A percentile compares a stretch with the other conserved stretches of the same genome.
Conservation (phyloP, 257 asterid species). For the Plantago ovata region DNA sequence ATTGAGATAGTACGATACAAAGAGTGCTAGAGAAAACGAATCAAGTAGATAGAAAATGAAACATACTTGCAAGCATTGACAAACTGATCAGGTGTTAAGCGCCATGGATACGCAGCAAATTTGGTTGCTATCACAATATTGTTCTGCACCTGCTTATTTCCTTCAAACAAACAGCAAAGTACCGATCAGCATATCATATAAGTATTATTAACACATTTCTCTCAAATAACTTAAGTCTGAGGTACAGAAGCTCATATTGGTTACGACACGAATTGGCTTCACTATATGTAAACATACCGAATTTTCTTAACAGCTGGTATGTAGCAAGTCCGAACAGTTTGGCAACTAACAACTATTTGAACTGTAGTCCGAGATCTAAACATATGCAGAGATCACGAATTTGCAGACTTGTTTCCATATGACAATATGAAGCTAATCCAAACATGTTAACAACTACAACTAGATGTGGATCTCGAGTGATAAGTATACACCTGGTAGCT, state of each 20-base stretch:
- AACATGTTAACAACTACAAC: too few species aligned
- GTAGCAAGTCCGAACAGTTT: not conserved
- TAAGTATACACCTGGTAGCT: constrained; percentile 40
- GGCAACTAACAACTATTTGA: too few species aligned
- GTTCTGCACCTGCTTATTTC: constrained; percentile 42
- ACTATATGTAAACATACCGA: too few species aligned
- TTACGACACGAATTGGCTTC: not conserved
- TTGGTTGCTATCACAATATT: constrained; percentile 77
- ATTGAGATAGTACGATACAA: not conserved
- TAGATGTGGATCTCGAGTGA: too few species aligned
- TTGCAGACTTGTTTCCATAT: too few species aligned
- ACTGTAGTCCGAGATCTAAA: too few species aligned
- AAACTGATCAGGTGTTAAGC: constrained; percentile 78
- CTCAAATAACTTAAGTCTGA: too few species aligned
- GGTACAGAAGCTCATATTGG: too few species aligned
- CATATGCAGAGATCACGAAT: too few species aligned
- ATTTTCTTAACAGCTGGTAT: too few species aligned
- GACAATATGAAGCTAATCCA: too few species aligned
- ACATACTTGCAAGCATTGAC: constrained; percentile 86
- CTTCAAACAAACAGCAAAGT: constrained; percentile 26
- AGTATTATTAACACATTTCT: not conserved
- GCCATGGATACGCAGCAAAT: constrained; percentile 99
- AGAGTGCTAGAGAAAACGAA: constrained; percentile 4
- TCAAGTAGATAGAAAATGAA: constrained; percentile 18
- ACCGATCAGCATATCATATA: not conserved